Evolutionary conservation across 2,329 filamentous ascomycete species (phyloP).

Genomic region (Rhynchosporium graminicola): DNA sequence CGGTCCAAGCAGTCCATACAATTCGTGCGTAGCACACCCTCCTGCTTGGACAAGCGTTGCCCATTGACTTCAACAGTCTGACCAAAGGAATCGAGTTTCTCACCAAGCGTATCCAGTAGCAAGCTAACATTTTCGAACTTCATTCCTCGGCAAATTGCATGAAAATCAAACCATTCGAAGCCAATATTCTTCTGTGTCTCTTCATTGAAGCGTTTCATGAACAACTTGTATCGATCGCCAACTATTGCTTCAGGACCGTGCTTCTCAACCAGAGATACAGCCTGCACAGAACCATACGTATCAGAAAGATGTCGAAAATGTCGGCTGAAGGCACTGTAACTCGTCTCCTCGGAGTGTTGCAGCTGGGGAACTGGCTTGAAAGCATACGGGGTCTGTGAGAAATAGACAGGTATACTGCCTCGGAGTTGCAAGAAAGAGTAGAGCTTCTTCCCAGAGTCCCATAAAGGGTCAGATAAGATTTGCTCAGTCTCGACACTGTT

Average conservation of each 20-base stretch:
- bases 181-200: conserved; percentile 55
- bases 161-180: conserved; percentile 98
- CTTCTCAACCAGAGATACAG: conserved; percentile 86
- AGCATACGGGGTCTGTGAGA: conserved; percentile 91
- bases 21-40: conserved; percentile 85
- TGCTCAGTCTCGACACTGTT: conserved; percentile 97
- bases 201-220: conserved; percentile 67
- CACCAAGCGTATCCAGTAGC: conserved; percentile 69
- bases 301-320: conserved; percentile 73
- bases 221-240: conserved; percentile 74
- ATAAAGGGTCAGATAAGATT: conserved; percentile 72
- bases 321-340: conserved; percentile 73
- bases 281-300: conserved; percentile 75
- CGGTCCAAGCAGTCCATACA: conserved; percentile 98
- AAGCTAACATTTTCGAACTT: conserved; percentile 92
- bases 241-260: conserved; percentile 79
- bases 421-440: conserved; percentile 87
- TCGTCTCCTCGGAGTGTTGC: conserved; percentile 78
- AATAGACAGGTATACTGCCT: conserved; percentile 92
- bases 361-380: conserved; percentile 84
- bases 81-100: conserved; percentile 68
- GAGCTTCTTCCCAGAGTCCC: conserved; percentile 61
- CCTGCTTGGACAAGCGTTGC: conserved; percentile 54
- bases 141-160: conserved; percentile 90
- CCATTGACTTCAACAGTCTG: conserved; percentile 63